A percentile compares a stretch with the other conserved stretches of the same genome.
These are phyloP conservation scores for Aegle marmelos DNA, from an alignment of 345 rosid species.

Conservation along the genomic window DNA sequence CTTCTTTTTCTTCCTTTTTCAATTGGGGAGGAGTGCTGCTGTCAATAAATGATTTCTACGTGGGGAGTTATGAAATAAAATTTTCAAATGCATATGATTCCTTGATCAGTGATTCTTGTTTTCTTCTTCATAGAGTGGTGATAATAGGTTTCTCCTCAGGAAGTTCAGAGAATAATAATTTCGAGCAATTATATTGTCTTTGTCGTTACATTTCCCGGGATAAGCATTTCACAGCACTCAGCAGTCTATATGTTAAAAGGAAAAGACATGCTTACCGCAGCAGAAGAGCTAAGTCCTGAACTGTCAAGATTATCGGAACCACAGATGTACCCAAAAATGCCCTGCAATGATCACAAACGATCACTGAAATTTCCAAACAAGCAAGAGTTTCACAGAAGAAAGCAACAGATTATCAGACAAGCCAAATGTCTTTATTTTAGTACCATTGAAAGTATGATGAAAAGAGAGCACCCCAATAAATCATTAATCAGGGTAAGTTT, in stretches of 20 bases:
- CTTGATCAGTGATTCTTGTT: not conserved
- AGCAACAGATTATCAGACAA: not conserved
- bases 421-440: not conserved
- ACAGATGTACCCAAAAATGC: constrained; percentile 77
- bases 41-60: not conserved
- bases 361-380: not conserved
- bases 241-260: not conserved
- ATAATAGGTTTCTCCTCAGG: not conserved
- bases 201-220: not conserved
- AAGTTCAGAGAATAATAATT: not conserved
- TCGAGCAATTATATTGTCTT: not conserved
- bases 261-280: constrained; percentile 68
- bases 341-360: constrained; percentile 49
- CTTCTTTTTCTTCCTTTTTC: not conserved
- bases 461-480: not conserved
- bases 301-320: constrained; percentile 90
- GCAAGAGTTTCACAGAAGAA: not conserved
- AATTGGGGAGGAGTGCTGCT: not conserved
- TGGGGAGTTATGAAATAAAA: not conserved
- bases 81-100: not conserved
- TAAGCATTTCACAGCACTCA: not conserved
- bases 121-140: not conserved
- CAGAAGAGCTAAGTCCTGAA: constrained; percentile 98
- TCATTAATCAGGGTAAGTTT: not conserved
- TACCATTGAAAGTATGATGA: not conserved